Evolutionary conservation across 257 asterid species (phyloP).

Genomic region (Solanum pinnatisectum): DNA sequence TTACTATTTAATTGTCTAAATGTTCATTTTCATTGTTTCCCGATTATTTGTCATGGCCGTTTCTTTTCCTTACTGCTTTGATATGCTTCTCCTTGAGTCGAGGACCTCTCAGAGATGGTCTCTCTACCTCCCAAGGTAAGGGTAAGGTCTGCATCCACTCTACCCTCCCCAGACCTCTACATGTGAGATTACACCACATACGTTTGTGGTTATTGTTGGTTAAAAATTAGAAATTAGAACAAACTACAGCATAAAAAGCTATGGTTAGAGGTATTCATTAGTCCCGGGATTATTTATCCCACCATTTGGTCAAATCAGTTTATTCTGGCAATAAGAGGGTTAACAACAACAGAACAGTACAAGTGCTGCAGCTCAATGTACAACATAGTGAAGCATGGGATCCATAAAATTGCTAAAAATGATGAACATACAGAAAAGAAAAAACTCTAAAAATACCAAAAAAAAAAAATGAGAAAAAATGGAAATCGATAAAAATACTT

Average conservation of each 20-base stretch:
- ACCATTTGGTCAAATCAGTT: neutral
- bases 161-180: neutral
- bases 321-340: neutral
- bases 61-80: neutral
- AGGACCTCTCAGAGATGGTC: neutral
- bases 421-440: neutral
- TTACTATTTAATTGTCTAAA: neutral
- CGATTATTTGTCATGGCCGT: neutral
- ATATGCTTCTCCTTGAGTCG: neutral
- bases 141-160: neutral
- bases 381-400: neutral
- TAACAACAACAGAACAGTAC: neutral
- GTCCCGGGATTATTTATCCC: neutral
- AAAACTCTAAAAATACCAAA: neutral
- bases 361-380: neutral
- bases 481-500: neutral
- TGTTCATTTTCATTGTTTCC: neutral
- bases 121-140: neutral
- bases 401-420: neutral
- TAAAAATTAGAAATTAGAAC: neutral
- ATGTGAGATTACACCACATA: neutral
- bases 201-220: neutral
- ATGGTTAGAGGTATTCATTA: neutral
- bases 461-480: neutral
- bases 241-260: neutral